Evolutionary conservation across 2,329 filamentous ascomycete genomes (phyloP).

Genomic region (Raffaelea deltoideospora): DNA sequence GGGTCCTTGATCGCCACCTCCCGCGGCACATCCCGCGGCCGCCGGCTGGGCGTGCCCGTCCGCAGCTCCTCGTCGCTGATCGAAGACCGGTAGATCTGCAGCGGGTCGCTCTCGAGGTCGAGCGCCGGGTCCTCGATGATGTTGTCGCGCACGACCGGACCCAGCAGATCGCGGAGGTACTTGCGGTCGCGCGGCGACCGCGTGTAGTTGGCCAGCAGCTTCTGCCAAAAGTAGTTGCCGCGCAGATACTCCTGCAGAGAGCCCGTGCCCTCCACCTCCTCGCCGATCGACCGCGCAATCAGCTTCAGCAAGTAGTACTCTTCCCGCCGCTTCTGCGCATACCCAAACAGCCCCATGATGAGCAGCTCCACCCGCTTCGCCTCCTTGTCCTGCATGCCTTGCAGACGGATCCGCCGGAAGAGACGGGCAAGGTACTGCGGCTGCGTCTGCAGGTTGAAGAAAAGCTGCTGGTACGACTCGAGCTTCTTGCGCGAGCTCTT

Average conservation of each 20-base stretch:
- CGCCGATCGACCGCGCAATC: constrained; percentile 64
- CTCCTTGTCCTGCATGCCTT: constrained; percentile 79
- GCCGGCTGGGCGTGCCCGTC: constrained; percentile 68
- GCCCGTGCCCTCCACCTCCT: constrained; percentile 64
- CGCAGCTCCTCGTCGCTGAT: constrained; percentile 96
- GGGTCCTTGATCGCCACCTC: constrained; percentile 93
- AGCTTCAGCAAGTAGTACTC: constrained; percentile 94
- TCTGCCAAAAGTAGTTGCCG: constrained; percentile 86
- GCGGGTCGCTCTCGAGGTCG: constrained; percentile 89
- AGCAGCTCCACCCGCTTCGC: constrained; percentile 83
- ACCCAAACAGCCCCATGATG: constrained; percentile 93
- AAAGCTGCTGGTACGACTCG: constrained; percentile 92
- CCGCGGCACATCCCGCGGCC: constrained; percentile 71
- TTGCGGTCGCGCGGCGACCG: constrained; percentile 86
- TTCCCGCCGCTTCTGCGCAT: constrained; percentile 90
- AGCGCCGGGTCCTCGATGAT: constrained; percentile 84
- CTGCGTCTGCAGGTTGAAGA: constrained; percentile 94
- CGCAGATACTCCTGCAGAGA: constrained; percentile 74
- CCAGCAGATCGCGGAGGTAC: constrained; percentile 75
- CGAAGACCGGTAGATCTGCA: constrained; percentile 89
- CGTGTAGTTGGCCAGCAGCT: constrained; percentile 73
- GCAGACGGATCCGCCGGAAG: constrained; percentile 70
- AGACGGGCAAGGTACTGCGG: constrained; percentile 84
- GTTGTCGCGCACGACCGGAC: constrained; percentile 74
- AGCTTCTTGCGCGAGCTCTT: constrained; percentile 92